These are phyloP conservation scores for Ophiostoma sp. DNA, from an alignment of 2,329 filamentous ascomycete genomes.

Conservation along the genomic window DNA sequence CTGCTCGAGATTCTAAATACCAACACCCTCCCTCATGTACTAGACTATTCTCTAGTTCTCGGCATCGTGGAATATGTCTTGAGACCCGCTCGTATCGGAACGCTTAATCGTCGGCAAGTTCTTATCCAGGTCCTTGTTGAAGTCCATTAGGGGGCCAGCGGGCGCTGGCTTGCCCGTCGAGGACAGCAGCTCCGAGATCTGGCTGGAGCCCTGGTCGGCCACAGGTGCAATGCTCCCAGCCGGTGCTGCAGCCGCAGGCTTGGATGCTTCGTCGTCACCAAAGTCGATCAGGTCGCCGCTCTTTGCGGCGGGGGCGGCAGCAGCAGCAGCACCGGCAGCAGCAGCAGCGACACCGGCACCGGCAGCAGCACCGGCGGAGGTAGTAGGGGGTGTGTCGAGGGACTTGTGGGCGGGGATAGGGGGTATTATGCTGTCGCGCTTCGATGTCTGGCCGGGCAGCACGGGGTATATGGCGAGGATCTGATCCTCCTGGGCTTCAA, in stretches of 20 bases:
- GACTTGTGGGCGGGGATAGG: constrained; percentile 40
- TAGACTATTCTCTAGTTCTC: background rate
- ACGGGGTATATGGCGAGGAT: constrained; percentile 86
- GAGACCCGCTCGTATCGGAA: constrained; percentile 40
- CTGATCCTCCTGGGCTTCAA: constrained; percentile 73
- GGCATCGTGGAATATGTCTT: constrained; percentile 37
- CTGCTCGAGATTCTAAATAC: constrained; percentile 9
- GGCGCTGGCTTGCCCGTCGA: constrained; percentile 49
- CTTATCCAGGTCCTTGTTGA: constrained; percentile 55
- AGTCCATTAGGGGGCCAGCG: constrained; percentile 57
- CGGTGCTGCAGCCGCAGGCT: constrained; percentile 21
- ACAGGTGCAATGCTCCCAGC: constrained; percentile 15
- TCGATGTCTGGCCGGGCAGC: constrained; percentile 69
- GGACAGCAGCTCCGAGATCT: constrained; percentile 39
- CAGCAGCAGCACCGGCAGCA: constrained; percentile 26
- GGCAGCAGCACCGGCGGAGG: background rate
- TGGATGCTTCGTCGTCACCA: constrained; percentile 44
- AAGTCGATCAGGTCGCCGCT: constrained; percentile 58
- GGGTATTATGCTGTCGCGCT: constrained; percentile 58
- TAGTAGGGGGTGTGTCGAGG: constrained; percentile 9
- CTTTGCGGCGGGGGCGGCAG: constrained; percentile 24
- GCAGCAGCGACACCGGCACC: constrained; percentile 28
- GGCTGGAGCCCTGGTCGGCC: constrained; percentile 38
- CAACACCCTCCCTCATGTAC: background rate
- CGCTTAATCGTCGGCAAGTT: constrained; percentile 45